Evolutionary conservation across 2,329 filamentous ascomycete species (phyloP), one percentile per base, ranked within the genome.

Genomic region (Calonectria honghensis): DNA sequence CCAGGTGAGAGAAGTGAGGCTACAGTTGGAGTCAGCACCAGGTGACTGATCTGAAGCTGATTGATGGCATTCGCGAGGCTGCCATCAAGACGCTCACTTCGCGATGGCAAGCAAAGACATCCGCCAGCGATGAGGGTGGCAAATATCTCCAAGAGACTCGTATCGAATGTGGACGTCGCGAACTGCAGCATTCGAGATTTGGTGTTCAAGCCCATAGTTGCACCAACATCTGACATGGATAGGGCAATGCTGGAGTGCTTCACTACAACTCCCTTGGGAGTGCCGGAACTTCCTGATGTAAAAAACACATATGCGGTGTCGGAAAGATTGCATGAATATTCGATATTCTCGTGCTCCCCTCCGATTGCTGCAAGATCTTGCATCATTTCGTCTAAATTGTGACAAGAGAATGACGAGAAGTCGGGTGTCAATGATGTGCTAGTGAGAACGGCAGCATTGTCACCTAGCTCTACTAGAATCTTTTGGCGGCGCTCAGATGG

Each of bases 321-420:
- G 24, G 52, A 57, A 24, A 20, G 18, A 9, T 24, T 20, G 32
- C 35, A 57, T 1, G 29, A n/a, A 18, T 57, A n/a, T 9, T n/a
- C 14, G 3, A 35, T 3, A 4, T 20, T 2, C 11, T 32, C 18
- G 6, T 10, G 7, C 18, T 11, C 5, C 14, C 18, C 29, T 57
- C 6, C 2, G 1, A 31, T n/a, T n/a, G 1, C 3, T 31, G 5
- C 1, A 20, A 18, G 20, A 18, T 35, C 9, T 3, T 37, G 0
- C 31, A 57, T 57, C 31, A 57, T 35, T 24, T 57, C 52, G 10
- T 57, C 52, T 6, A 57, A 14, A 20, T n/a, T 11, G 13, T 35
- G n/a, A 6, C 9, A 35, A 3, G 10, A 6, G 4, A n/a, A 35
- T 0, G 31, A 6, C 18, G 31, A 35, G 3, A 57, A 37, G 1